Evolutionary conservation across 768 basidiomycete species (phyloP), one percentile per base, ranked within the genome.

Genomic region (Tephrocybe sp.): DNA sequence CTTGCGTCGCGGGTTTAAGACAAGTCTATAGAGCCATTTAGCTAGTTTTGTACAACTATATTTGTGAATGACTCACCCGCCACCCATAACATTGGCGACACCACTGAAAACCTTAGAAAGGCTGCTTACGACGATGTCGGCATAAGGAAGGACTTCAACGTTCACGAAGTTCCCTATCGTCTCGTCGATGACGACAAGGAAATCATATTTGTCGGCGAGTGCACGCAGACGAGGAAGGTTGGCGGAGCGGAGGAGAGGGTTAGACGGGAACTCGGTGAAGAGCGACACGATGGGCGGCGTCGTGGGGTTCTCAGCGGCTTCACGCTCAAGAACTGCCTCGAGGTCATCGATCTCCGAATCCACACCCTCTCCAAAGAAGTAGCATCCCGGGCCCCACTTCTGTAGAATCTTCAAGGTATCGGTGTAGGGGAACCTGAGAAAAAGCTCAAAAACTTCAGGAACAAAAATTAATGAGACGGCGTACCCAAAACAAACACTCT

Each of bases 101-200:
- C 96, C 96, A 54, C 92, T 94, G 71, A 99, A 98, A 24, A 98
- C 77, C 73, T 98, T 98, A 18, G 89, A 87, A 61, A 98, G 68
- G 70, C 92, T 95, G 60, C 91, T 93, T 34, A 86, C 94, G 7
- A 96, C 85, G 22, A 99, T 79, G 64, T 98, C 96, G 8, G 86
- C 89, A 52, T 82, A 90, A 13, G 84, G 86, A 1, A 95, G 71
- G 4, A 93, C 86, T 58, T 96, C 87, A 27, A 98, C 92, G 56
- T 98, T 99, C 55, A 90, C 80, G 53, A 95, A 92, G 63, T 93
- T 97, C 9, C 94, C 96, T 30, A 99, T 82, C 2, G 92, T 98
- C 64, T 98, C 96, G 61, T 99, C 96, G 21, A 99, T 74, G 21
- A 98, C 82, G 43, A 98, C 77, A 42, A 91, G 69, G 68, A 98